Conservation (phyloP, 768 basidiomycete genomes). For the Naematelia encephala region DNA sequence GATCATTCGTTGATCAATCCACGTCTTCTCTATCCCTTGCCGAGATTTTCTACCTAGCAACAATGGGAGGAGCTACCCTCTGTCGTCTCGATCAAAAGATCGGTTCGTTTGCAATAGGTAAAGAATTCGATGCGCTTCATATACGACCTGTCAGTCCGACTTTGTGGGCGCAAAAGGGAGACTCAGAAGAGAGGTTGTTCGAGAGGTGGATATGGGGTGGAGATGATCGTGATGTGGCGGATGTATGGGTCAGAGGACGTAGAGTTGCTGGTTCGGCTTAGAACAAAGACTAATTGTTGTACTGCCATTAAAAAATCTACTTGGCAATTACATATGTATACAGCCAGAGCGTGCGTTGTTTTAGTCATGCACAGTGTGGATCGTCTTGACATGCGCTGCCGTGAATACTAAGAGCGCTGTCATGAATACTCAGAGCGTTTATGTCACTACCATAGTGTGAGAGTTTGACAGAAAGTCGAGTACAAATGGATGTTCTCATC, state of each 20-base stretch:
- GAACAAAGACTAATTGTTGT: no score
- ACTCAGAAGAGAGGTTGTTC: constrained; percentile 59
- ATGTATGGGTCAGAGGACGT: constrained; percentile 79
- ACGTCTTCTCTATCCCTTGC: constrained; percentile 64
- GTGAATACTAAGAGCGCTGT: no score
- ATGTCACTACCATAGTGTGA: not conserved
- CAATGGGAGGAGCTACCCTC: constrained; percentile 81
- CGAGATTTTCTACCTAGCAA: constrained; percentile 83
- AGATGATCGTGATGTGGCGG: constrained; percentile 62
- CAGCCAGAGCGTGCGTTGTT: no score
- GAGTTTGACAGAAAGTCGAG: not conserved
- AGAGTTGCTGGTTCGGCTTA: constrained; percentile 63
- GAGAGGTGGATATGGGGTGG: constrained; percentile 84
- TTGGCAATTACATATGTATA: no score
- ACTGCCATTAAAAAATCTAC: no score
- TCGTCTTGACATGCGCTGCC: no score
- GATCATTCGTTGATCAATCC: constrained; percentile 50
- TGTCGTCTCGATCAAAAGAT: constrained; percentile 66
- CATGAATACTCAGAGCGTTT: no score
- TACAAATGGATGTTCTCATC: not conserved
- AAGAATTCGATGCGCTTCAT: constrained; percentile 84
- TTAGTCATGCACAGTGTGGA: no score
- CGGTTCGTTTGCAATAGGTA: constrained; percentile 75
- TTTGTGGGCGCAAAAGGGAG: constrained; percentile 40
- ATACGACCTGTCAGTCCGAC: constrained; percentile 57